These are phyloP conservation scores for Biscogniauxia mediterranea DNA, from an alignment of 2,329 filamentous ascomycete genomes.

Conservation along the genomic window DNA sequence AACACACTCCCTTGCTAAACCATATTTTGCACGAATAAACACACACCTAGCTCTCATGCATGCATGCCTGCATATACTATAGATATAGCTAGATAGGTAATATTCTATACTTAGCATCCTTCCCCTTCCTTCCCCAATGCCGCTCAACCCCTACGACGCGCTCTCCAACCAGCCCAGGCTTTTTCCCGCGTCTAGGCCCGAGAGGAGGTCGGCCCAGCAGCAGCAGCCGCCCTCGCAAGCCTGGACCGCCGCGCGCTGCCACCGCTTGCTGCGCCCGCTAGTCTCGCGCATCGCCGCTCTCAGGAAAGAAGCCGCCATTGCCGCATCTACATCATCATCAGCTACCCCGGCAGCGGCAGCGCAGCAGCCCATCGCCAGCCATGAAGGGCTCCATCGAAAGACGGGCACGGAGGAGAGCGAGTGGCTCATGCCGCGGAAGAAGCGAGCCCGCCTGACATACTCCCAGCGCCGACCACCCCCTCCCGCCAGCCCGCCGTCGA, in stretches of 20 bases:
- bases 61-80: constrained; percentile 7
- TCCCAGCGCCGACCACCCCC: constrained; percentile 23
- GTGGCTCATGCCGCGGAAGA: constrained; percentile 30
- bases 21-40: background rate
- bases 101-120: constrained; percentile 1
- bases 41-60: constrained; percentile 3
- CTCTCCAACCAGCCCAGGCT: constrained; percentile 20
- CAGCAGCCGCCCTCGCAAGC: constrained; percentile 17
- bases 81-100: too few species aligned
- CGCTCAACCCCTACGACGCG: constrained; percentile 15
- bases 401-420: constrained; percentile 11
- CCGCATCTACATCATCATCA: constrained; percentile 3
- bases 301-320: constrained; percentile 31
- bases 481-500: constrained; percentile 1
- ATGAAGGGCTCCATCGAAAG: background rate
- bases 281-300: constrained; percentile 42
- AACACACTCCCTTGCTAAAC: too few species aligned
- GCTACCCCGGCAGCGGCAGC: background rate
- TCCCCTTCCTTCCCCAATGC: constrained; percentile 11
- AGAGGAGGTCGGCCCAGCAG: constrained; percentile 12
- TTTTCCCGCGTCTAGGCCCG: constrained; percentile 15
- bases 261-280: constrained; percentile 42
- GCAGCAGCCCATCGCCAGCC: background rate
- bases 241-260: constrained; percentile 44
- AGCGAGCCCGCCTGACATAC: constrained; percentile 32